Base-by-base conservation (phyloP, 352 stramenopile species). In the Phytophthora hybrid region DNA sequence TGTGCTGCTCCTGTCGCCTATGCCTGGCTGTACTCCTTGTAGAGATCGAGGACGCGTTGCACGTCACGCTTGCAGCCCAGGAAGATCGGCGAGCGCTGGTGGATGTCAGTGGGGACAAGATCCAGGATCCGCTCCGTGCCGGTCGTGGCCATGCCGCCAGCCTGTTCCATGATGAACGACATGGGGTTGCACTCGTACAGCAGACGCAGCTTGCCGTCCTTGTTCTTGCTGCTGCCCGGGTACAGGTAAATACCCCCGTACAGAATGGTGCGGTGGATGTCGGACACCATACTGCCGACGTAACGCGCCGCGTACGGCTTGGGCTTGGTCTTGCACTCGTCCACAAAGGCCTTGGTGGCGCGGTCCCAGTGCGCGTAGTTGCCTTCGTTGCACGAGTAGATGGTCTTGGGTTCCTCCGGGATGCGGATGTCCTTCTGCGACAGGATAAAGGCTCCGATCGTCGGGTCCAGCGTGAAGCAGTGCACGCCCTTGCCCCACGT, bases 181-280 rank as follows among this genome's bases (percentile, higher is more conserved):
- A 99, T 99, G n/a, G 98, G 98, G 90, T 99, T 99, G 81, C 94
- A 97, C 83, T 99, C 98, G 84, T 99, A 99, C 7, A 99, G 91
- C 66, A 99, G 88, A 85, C 97, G 95, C 75, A 99, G 89, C 86
- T 99, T 99, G 81, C 92, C 93, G 21, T 77, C 80, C 74, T 93
- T 93, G 78, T 67, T 89, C 80, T 99, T 99, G 60, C 88, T 90
- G 75, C 99, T 98, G 10, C 95, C 93, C 34, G 98, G 98, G 87
- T 99, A 99, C 58, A 99, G 77, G 82, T 99, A 99, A 74, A 99
- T 98, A 54, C 98, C 98, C 72, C 97, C 97, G 80, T 99, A 99
- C 59, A 99, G 81, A 32, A 99, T 91, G 39, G 98, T 99, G 63
- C 98, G 96, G 88, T 99, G 98, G 63, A 99, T 98, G 70, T 99